Conservation (phyloP, 1,139 yeast genomes). For the Oligophagozyma castellii region DNA sequence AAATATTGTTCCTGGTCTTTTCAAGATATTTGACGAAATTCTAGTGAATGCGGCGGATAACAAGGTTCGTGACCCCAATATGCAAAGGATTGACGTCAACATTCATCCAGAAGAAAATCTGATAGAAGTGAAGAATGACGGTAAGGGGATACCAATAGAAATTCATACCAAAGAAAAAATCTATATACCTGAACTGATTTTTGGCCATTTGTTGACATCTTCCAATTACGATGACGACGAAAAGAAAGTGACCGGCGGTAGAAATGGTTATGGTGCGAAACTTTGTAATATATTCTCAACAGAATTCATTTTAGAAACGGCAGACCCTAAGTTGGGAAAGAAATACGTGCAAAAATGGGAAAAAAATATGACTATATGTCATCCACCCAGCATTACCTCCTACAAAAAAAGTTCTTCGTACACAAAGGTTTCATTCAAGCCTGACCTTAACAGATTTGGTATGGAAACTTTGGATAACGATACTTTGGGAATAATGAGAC, state of each 20-base stretch:
- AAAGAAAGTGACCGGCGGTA: slow-evolving; percentile 95
- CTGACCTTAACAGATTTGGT: slow-evolving; percentile 73
- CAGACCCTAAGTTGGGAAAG: slow-evolving; percentile 52
- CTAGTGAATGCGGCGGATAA: slow-evolving; percentile 98
- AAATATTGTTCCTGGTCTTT: slow-evolving; percentile 84
- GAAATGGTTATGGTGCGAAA: slow-evolving; percentile 98
- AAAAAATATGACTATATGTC: slow-evolving; percentile 67
- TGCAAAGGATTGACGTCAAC: slow-evolving; percentile 72
- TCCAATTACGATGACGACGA: slow-evolving; percentile 93
- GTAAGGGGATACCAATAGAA: slow-evolving; percentile 91
- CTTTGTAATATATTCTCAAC: slow-evolving; percentile 87
- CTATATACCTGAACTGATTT: slow-evolving; percentile 90
- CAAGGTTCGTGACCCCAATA: slow-evolving; percentile 83
- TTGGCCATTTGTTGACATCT: slow-evolving; percentile 89
- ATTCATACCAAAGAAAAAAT: slow-evolving; percentile 85
- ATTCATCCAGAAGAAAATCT: slow-evolving; percentile 64
- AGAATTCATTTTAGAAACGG: slow-evolving; percentile 78
- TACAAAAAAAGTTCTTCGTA: slow-evolving; percentile 42
- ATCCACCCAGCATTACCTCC: slow-evolving; percentile 63
- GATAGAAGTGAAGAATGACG: slow-evolving; percentile 81
- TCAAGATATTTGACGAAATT: slow-evolving; percentile 94
- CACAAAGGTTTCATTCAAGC: slow-evolving; percentile 80
- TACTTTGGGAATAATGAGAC: slow-evolving; percentile 65
- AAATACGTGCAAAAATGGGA: slow-evolving; percentile 76
- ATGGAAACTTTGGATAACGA: slow-evolving; percentile 78